Percentiles rank a stretch among this genome's conserved stretches.
These are phyloP conservation scores for Lagenidium giganteum DNA, from an alignment of 352 stramenopile species.

Conservation along the genomic window DNA sequence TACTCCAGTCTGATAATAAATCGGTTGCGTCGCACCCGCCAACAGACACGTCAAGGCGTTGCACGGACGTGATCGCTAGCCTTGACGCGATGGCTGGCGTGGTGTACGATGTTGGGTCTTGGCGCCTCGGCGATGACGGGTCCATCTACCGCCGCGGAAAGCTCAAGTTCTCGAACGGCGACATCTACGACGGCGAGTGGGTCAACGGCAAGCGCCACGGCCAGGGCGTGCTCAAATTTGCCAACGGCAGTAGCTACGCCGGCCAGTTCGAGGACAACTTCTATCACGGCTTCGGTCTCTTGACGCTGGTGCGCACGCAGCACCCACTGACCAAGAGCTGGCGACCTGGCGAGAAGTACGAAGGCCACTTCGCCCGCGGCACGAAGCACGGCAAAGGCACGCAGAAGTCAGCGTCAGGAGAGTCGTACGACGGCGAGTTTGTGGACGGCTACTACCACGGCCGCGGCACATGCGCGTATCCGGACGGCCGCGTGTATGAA, in stretches of 20 bases:
- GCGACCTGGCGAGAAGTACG: slow-evolving; percentile 51
- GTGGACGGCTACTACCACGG: slow-evolving; percentile 45
- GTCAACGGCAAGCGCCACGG: slow-evolving; percentile 74
- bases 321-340: slow-evolving; percentile 66
- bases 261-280: slow-evolving; percentile 50
- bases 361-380: slow-evolving; percentile 50
- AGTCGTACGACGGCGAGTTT: slow-evolving; percentile 56
- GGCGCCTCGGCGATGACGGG: slow-evolving; percentile 66
- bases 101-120: slow-evolving; percentile 61
- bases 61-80: no score
- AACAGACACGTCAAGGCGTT: no score
- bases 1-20: no score
- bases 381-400: slow-evolving; percentile 53
- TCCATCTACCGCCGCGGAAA: slow-evolving; percentile 64
- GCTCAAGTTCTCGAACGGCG: slow-evolving; percentile 68
- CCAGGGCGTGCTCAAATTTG: slow-evolving; percentile 47
- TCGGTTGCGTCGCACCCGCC: no score
- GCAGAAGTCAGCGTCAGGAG: slow-evolving; percentile 24
- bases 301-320: slow-evolving; percentile 40
- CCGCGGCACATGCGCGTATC: slow-evolving; percentile 49
- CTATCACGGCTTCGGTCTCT: slow-evolving; percentile 60
- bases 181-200: slow-evolving; percentile 85
- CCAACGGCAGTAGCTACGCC: slow-evolving; percentile 32
- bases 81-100: slow-evolving; percentile 24
- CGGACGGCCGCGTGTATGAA: slow-evolving; percentile 61